Base-by-base conservation (phyloP, 768 basidiomycete genomes). In the Rhizopogon roseolus region DNA sequence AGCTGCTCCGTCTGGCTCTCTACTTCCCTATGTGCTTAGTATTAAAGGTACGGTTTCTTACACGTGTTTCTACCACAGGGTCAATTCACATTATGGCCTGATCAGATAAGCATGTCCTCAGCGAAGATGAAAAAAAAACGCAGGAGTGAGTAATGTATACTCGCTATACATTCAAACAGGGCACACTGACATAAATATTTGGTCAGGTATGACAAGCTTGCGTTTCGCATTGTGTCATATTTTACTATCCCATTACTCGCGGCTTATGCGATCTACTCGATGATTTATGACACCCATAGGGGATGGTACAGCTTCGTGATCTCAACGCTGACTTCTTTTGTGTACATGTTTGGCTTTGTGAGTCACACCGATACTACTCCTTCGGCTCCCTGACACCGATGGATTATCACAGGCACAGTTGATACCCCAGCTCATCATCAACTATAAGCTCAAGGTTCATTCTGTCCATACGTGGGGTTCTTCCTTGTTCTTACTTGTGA, bases 271-370 rank as follows among this genome's bases (percentile, higher is more conserved):
- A 72, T 86, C 55, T 93, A 93, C 62, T 92, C 89, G 27, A 76
- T 94, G 22, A 57, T 93, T 28, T 89, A 90, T 62, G 82, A 91
- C 63, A 86, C 86, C 0, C 94, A 97, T 70, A 81, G 83, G 60
- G 89, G 93, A 52, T 98, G 95, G 96, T 98, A 98, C 71, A 93
- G 90, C 61, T 99, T 97, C 70, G 77, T 91, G 51, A 93, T 98
- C 54, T 86, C 91, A 41, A 97, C 95, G 1, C 78, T 96, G 51
- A 95, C 93, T 32, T 92, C 89, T 28, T 94, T 91, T 69, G 90
- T 93, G 38, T 93, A 93, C 65, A 93, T 93, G 86, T 98, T 98
- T 69, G 97, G 96, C 56, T 99, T 99, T 70, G 94, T 97, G 62
- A 79, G 94, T 84, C 25, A 22, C 41, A 16, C 41, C 32, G 16